These are phyloP conservation scores for Pichia heedii DNA, from an alignment of 805 yeast genomes.

Conservation along the genomic window DNA sequence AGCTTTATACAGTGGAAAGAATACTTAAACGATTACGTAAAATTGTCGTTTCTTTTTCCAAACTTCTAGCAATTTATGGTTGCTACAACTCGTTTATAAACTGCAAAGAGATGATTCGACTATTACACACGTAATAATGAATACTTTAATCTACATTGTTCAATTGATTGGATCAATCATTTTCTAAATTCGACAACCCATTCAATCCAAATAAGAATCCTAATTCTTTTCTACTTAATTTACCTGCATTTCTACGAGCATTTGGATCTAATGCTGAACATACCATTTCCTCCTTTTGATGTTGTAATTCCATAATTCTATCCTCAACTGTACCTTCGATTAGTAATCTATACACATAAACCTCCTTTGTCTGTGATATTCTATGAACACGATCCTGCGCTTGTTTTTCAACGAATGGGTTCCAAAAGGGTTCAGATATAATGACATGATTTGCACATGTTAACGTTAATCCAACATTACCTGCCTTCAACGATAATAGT, in stretches of 20 bases:
- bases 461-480: slow-evolving; percentile 89
- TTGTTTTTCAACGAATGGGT: slow-evolving; percentile 94
- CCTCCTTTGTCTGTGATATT: slow-evolving; percentile 80
- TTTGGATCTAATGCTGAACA: slow-evolving; percentile 77
- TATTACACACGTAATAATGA: too few relatives aligned
- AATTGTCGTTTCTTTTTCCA: too few relatives aligned
- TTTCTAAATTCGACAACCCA: slow-evolving; percentile 19
- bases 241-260: slow-evolving; percentile 54
- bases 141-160: too few relatives aligned
- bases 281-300: slow-evolving; percentile 66
- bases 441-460: slow-evolving; percentile 93
- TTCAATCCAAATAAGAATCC: slow-evolving; percentile 62
- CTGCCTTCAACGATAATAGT: slow-evolving; percentile 80
- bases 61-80: too few relatives aligned
- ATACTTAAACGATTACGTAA: too few relatives aligned
- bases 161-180: slow-evolving; percentile 1
- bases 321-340: slow-evolving; percentile 76
- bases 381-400: slow-evolving; percentile 95
- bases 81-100: too few relatives aligned
- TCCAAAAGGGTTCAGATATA: slow-evolving; percentile 95
- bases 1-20: too few relatives aligned
- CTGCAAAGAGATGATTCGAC: neutral
- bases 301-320: slow-evolving; percentile 74
- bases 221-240: slow-evolving; percentile 58
- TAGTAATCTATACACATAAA: slow-evolving; percentile 64